Base-by-base conservation (phyloP, 441 rosid genomes). In the Euphorbia corollata region DNA sequence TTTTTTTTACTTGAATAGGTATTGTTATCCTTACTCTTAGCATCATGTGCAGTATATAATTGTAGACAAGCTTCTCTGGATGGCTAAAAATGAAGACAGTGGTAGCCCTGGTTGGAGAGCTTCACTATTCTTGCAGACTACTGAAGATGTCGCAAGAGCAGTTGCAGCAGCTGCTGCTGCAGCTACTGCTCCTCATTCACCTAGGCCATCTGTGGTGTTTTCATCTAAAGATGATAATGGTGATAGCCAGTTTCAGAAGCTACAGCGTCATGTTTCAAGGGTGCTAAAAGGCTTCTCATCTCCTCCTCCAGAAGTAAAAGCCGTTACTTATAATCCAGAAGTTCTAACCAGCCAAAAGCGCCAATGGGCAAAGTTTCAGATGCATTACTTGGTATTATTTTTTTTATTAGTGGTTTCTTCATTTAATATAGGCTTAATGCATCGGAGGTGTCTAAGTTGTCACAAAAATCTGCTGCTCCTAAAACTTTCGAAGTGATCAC, bases 291-390 rank as follows among this genome's bases (percentile, higher is more conserved):
- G 88, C 73, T 83, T 91, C 61, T 82, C 93, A 5, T 79, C 86
- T 53, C 83, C 85, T 47, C 80, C 93, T 69, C 75, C 87, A 22
- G 88, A 86, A 78, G 83, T 77, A 22, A 89, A 78, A 73, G 77
- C 68, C 65, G 77, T 68, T 8, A 36, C 82, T 32, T 94, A 94
- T 63, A 94, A 94, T 80, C 99, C 97, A 8, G 99, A 94, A 85
- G 85, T 91, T 83, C 79, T 94, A 72, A 94, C 96, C 1, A 89
- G 87, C 88, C 99, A 84, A 76, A 94, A 94, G 86, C 96, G 97
- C 68, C 96, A 87, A 60, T 94, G 99, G 97, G 92, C 96, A 9
- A 89, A 78, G 48, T 85, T 72, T 71, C 99, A 94, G 78, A 82
- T 87, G 66, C 97, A 91, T 57, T 81, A 89, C 82, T 78, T 90